A percentile compares a stretch with the other conserved stretches of the same genome.
These are phyloP conservation scores for Macrophomina pseudophaseolina DNA, from an alignment of 2,329 filamentous ascomycete genomes.

Conservation along the genomic window DNA sequence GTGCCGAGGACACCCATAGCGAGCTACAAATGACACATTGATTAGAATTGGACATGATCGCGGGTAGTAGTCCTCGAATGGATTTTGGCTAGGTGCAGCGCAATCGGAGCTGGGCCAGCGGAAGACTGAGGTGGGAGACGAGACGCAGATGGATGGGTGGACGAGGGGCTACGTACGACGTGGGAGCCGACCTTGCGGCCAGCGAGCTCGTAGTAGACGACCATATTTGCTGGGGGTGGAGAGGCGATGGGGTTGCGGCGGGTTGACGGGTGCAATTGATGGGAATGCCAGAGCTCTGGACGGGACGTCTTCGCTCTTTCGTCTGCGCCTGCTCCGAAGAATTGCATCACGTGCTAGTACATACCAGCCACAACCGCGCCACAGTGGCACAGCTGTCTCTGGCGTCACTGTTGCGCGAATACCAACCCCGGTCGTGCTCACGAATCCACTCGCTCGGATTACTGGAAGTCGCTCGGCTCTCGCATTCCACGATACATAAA, in stretches of 20 bases:
- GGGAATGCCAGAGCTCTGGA: conserved; percentile 22
- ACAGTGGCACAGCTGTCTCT: neutral
- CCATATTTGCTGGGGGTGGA: conserved; percentile 49
- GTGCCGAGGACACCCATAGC: conserved; percentile 59
- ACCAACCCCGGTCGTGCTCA: conserved; percentile 11
- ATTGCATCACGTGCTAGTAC: neutral
- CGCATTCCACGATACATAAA: neutral
- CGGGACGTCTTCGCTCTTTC: conserved; percentile 25
- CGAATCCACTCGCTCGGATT: conserved; percentile 7
- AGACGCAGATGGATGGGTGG: conserved; percentile 1
- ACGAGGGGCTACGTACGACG: conserved; percentile 49
- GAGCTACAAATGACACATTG: conserved; percentile 54
- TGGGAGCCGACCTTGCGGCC: conserved; percentile 61
- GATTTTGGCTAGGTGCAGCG: neutral
- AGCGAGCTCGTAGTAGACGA: conserved; percentile 57
- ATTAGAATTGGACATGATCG: conserved; percentile 16
- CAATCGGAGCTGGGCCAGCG: conserved; percentile 18
- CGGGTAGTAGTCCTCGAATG: neutral
- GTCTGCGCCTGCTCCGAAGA: conserved; percentile 12
- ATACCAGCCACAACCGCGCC: neutral
- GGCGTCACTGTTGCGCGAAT: conserved; percentile 2
- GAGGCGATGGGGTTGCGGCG: conserved; percentile 32
- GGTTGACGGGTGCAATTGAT: conserved; percentile 20
- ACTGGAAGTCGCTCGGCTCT: neutral
- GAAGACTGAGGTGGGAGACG: neutral